Evolutionary conservation across 1,284 basidiomycete genomes (phyloP), one percentile per base, ranked within the genome.

Genomic region (Boletellus deceptivus): DNA sequence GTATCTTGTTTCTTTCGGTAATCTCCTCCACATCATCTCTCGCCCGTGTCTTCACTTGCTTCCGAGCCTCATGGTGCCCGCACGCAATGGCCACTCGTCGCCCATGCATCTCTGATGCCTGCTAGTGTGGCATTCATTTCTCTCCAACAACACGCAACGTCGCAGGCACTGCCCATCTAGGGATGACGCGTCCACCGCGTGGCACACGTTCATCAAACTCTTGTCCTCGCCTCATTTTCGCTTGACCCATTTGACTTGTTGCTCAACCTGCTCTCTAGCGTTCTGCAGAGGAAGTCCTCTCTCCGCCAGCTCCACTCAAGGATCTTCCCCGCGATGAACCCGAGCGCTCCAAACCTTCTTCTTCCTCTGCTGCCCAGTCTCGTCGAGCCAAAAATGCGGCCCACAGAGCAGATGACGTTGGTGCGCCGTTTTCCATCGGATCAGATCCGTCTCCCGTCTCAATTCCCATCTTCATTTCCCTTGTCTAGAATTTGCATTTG

Each of bases 401-500:
- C 46, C 89, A 91, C 70, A 78, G 89, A 55, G 86, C 87, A 47
- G 85, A 91, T 65, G 88, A 91, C 64, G 88, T 90, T 59, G 88
- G 88, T 89, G 56, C 63, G 88, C 63, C 22, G 1, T 35, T 44
- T 18, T 36, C 6, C 11, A n/a, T 20, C 46, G 14, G 39, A 48
- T 53, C 46, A 33, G 29, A 31, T 13, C 29, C 4, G 3, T 2
- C 24, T 44, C 37, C 52, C 25, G 39, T 49, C 55, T 54, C 47
- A 43, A 49, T 22, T 44, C 55, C 54, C 56, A 46, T 54, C 50
- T 55, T 61, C 48, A 55, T 55, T 16, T 55, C 53, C 58, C 52
- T 52, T 49, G 53, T 31, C 25, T 59, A 91, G 94, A 96, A 75
- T 96, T 97, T 62, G 94, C 93, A 29, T 93, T 95, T 59, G 93